Evolutionary conservation across 805 yeast genomes (phyloP).

Genomic region (Saturnispora sanitii): DNA sequence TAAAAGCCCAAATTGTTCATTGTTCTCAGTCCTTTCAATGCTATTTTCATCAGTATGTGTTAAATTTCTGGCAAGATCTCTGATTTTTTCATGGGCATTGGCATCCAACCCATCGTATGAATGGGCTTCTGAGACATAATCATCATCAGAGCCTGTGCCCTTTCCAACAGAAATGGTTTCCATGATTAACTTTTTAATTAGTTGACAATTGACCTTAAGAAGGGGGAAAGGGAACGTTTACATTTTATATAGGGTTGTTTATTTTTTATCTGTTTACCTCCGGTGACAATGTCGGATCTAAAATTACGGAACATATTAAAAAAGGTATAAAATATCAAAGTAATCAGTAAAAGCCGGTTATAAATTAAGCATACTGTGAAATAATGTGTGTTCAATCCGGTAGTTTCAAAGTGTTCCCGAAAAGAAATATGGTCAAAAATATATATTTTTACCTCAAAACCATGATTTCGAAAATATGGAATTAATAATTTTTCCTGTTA

Average conservation of each 20-base stretch:
- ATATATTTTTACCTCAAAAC: too few species aligned
- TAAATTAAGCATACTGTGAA: not conserved
- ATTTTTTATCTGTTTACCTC: not conserved
- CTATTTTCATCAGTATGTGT: conserved; percentile 18
- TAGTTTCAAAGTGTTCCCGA: not conserved
- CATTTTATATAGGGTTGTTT: too few species aligned
- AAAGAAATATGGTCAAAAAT: too few species aligned
- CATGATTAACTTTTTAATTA: not conserved
- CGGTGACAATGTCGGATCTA: not conserved
- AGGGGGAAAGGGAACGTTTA: too few species aligned
- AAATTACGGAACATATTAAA: too few species aligned
- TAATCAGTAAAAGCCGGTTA: not conserved
- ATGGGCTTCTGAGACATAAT: conserved; percentile 7
- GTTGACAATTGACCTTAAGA: too few species aligned
- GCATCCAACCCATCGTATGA: conserved; percentile 31
- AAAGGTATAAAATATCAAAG: not conserved
- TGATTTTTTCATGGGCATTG: conserved; percentile 26
- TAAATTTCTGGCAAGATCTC: conserved; percentile 33
- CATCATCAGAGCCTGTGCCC: conserved; percentile 9
- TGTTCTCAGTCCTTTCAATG: conserved; percentile 2
- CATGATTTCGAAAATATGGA: too few species aligned
- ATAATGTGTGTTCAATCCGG: not conserved
- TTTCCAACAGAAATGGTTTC: conserved; percentile 24
- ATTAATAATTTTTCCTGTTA: too few species aligned
- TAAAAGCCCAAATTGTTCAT: conserved; percentile 17